phyloP scores from a whole-genome alignment of 1,284 basidiomycete genomes.

The Athelia sp. region DNA sequence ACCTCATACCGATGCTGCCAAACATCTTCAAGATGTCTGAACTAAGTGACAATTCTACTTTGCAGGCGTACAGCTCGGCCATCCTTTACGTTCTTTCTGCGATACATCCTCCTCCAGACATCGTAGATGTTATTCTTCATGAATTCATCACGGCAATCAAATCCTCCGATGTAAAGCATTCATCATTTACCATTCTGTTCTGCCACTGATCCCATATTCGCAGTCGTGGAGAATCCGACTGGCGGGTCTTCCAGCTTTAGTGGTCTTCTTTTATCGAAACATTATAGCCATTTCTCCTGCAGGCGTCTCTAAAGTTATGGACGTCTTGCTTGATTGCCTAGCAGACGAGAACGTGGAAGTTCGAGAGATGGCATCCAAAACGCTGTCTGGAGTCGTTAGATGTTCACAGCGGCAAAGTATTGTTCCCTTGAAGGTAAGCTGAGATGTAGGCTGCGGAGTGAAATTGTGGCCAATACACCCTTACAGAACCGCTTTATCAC shows the following conservation, averaged over 20 bases:
- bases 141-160: constrained; percentile 65
- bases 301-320: constrained; percentile 69
- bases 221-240: constrained; percentile 80
- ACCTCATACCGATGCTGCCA: constrained; percentile 70
- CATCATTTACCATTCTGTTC: constrained; percentile 5
- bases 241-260: constrained; percentile 66
- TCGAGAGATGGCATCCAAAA: constrained; percentile 88
- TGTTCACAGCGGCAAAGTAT: constrained; percentile 92
- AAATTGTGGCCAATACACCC: neutral
- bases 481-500: constrained; percentile 74
- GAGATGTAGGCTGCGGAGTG: neutral
- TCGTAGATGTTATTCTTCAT: constrained; percentile 53
- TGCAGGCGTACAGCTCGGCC: constrained; percentile 68
- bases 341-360: constrained; percentile 93
- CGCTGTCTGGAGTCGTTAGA: constrained; percentile 85
- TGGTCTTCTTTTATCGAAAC: constrained; percentile 86
- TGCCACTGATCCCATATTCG: constrained; percentile 2
- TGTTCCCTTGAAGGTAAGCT: constrained; percentile 71
- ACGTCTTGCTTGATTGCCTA: constrained; percentile 78
- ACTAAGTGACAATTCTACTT: constrained; percentile 70
- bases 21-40: constrained; percentile 80
- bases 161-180: constrained; percentile 51
- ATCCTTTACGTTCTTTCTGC: constrained; percentile 75
- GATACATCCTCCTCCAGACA: constrained; percentile 58
- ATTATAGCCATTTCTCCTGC: constrained; percentile 69